phyloP scores from a whole-genome alignment of 306 rosid species.

The Potentilla sterilis region DNA sequence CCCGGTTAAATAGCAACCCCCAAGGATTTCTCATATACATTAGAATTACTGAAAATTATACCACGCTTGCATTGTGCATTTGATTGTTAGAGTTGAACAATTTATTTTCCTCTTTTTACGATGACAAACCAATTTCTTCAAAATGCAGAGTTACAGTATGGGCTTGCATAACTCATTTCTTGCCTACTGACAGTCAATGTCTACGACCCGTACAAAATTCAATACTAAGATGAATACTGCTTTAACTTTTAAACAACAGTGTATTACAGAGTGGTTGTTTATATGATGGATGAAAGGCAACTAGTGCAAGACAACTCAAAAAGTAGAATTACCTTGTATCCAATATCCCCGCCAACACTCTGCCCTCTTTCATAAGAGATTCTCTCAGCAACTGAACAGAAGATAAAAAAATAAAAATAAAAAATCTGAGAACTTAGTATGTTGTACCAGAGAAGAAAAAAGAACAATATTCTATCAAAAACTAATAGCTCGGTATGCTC shows the following conservation, averaged over 20 bases:
- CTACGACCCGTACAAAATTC: not conserved
- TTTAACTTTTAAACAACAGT: not conserved
- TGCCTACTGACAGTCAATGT: not conserved
- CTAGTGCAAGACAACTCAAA: slow-evolving; percentile 19
- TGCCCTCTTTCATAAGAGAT: slow-evolving; percentile 84
- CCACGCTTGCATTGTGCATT: not conserved
- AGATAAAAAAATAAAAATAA: slow-evolving; percentile 26
- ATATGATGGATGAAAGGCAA: not conserved
- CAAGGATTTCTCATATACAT: not conserved
- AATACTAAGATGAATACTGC: not conserved
- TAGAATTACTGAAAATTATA: not conserved
- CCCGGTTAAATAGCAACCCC: no score
- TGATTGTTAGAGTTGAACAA: not conserved
- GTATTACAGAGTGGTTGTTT: slow-evolving; percentile 6
- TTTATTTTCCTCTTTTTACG: not conserved
- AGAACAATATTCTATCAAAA: not conserved
- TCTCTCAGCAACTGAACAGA: slow-evolving; percentile 80
- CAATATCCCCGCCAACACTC: slow-evolving; percentile 66
- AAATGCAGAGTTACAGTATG: not conserved
- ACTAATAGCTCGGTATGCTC: slow-evolving; percentile 7
- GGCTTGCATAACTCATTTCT: not conserved
- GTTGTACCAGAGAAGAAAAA: slow-evolving; percentile 17
- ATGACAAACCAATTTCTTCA: not conserved
- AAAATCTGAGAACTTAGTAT: slow-evolving; percentile 14
- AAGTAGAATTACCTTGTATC: slow-evolving; percentile 75